Conservation (phyloP, 148 eudicot species). For the Cornus kousa region DNA sequence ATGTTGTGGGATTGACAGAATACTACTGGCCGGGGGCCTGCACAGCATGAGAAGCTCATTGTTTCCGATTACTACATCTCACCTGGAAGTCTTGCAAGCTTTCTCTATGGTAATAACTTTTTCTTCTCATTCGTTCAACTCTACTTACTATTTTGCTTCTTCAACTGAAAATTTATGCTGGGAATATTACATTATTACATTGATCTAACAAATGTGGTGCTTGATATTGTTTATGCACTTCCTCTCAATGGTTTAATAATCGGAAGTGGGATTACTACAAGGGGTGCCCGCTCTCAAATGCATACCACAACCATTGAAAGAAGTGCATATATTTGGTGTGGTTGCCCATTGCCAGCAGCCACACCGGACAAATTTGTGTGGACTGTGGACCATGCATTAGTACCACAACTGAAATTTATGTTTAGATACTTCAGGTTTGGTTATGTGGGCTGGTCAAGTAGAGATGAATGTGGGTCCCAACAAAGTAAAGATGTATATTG, state of each 20-base stretch:
- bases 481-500: no score
- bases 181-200: background rate
- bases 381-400: no score
- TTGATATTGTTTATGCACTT: background rate
- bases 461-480: background rate
- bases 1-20: constrained; percentile 92
- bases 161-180: background rate
- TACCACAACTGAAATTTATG: background rate
- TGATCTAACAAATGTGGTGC: background rate
- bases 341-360: background rate
- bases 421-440: background rate
- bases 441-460: background rate
- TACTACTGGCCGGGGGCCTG: constrained; percentile 99
- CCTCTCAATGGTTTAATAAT: no score
- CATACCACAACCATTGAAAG: background rate
- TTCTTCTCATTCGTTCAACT: background rate
- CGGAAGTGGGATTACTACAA: background rate
- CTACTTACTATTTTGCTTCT: background rate
- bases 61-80: constrained; percentile 58
- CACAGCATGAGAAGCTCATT: constrained; percentile 97
- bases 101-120: constrained; percentile 77
- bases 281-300: background rate
- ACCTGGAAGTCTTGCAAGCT: constrained; percentile 51
- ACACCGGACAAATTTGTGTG: background rate
- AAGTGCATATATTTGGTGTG: background rate